Evolutionary conservation across 352 stramenopile species (phyloP).

Genomic region (Phytophthora capsici): DNA sequence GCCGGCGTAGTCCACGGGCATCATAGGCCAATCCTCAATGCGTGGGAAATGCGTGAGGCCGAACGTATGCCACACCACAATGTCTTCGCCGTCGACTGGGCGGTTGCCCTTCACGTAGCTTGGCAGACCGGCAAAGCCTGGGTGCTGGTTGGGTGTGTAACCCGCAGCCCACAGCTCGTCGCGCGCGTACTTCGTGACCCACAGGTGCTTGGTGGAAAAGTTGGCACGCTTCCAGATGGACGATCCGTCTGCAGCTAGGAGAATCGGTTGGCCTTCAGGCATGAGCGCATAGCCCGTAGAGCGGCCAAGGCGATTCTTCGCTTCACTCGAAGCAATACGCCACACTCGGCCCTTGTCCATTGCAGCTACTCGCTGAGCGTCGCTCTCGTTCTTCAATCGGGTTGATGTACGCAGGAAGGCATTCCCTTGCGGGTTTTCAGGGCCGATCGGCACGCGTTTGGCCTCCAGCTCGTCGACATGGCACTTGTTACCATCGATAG

Average conservation of each 20-base stretch:
- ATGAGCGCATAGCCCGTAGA: conserved; percentile 68
- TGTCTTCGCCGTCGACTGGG: conserved; percentile 59
- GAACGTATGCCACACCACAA: conserved; percentile 83
- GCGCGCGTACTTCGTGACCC: conserved; percentile 71
- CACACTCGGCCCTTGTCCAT: conserved; percentile 67
- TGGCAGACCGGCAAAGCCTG: conserved; percentile 54
- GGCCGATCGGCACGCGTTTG: conserved; percentile 49
- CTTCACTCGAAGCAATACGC: conserved; percentile 69
- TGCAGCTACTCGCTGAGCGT: conserved; percentile 54
- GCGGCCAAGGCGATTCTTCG: conserved; percentile 66
- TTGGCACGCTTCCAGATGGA: conserved; percentile 65
- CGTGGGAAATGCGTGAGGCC: conserved; percentile 73
- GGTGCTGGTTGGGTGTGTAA: conserved; percentile 72
- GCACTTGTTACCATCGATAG: conserved; percentile 68
- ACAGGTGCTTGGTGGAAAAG: conserved; percentile 75
- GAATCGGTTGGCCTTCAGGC: conserved; percentile 53
- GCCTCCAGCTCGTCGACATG: conserved; percentile 65
- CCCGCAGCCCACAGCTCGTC: conserved; percentile 71
- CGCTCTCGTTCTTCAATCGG: conserved; percentile 52
- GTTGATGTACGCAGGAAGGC: conserved; percentile 60
- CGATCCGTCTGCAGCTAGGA: conserved; percentile 58
- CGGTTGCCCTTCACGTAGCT: conserved; percentile 63
- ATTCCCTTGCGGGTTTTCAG: conserved; percentile 66
- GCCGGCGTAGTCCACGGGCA: conserved; percentile 72
- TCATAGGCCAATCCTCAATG: conserved; percentile 74